Evolutionary conservation across 805 yeast species (phyloP), one percentile per base, ranked within the genome.

Genomic region (Torulaspora indica): DNA sequence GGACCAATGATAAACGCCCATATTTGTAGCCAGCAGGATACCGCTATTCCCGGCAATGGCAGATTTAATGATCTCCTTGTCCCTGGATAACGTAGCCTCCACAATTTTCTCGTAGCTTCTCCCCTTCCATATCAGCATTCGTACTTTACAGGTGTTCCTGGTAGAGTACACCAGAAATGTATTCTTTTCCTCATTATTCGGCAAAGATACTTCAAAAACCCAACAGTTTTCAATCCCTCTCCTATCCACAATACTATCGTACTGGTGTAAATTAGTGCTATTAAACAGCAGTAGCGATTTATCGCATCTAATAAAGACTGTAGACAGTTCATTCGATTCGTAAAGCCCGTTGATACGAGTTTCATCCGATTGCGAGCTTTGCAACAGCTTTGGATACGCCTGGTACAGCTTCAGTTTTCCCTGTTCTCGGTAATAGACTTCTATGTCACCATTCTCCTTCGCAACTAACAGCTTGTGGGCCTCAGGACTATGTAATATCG

Each of bases 221-320:
- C 67, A 63, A 13, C 55, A 52, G 35, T 53, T 35, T 3, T 45
- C 45, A 9, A 61, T 57, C 4, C 66, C 65, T 29, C 66, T 49
- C 29, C 56, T 58, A 43, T 64, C 68, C 12, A 56, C 49, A 8
- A 64, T 55, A 43, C 54, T 51, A 42, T 64, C 68, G 47, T 57
- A 64, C n/a, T 55, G 51, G 25, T 55, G 60, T 43, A 64, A 46
- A 39, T 63, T 64, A 1, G 60, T 49, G 39, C 63, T 53, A 42
- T 61, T 62, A 22, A 63, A 46, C 24, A 64, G 32, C 3, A 56
- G 47, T 2, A 63, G 40, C 9, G 53, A 49, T 32, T 53, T 56
- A 14, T 55, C 55, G 40, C 60, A 57, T 38, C 52, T 50, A 5
- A 57, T 59, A 42, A 64, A 61, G 1, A 64, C 55, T 1, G 66